Evolutionary conservation across 495 filamentous ascomycete genomes (phyloP).

Genomic region (Filosporella fistucella): DNA sequence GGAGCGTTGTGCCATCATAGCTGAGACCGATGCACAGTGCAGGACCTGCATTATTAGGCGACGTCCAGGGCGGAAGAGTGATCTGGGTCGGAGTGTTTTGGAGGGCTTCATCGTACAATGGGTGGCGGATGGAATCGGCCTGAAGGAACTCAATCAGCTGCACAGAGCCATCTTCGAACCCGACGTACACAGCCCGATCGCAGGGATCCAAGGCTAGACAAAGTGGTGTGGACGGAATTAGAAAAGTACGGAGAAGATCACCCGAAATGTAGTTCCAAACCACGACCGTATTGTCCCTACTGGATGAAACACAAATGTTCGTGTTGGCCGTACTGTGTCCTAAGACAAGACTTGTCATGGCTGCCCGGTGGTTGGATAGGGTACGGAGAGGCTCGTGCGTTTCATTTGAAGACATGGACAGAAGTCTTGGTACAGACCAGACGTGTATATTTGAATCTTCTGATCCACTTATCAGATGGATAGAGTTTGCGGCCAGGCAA

Average conservation of each 20-base stretch:
- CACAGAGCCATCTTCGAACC: constrained; percentile 78
- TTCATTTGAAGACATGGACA: constrained; percentile 50
- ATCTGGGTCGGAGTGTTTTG: constrained; percentile 56
- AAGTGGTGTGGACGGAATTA: constrained; percentile 67
- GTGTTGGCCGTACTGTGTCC: constrained; percentile 63
- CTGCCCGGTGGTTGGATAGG: constrained; percentile 75
- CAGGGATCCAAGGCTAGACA: constrained; percentile 77
- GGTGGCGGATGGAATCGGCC: constrained; percentile 37
- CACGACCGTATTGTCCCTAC: constrained; percentile 76
- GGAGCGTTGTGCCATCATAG: constrained; percentile 75
- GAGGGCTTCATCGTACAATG: constrained; percentile 48
- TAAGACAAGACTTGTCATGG: constrained; percentile 63
- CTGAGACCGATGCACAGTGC: constrained; percentile 61
- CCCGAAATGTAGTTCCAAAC: constrained; percentile 88
- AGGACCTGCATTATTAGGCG: constrained; percentile 55
- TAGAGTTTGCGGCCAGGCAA: constrained; percentile 65
- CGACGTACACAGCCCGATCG: constrained; percentile 75
- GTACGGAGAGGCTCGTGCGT: constrained; percentile 57
- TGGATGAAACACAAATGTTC: constrained; percentile 73
- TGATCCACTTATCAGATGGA: constrained; percentile 82
- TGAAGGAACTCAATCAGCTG: constrained; percentile 76
- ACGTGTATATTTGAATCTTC: constrained; percentile 85
- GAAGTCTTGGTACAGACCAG: constrained; percentile 74
- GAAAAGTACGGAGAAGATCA: constrained; percentile 67
- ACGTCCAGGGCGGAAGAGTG: constrained; percentile 53